These are phyloP conservation scores for Lentinus tigrinus DNA, from an alignment of 768 basidiomycete genomes.

Conservation along the genomic window DNA sequence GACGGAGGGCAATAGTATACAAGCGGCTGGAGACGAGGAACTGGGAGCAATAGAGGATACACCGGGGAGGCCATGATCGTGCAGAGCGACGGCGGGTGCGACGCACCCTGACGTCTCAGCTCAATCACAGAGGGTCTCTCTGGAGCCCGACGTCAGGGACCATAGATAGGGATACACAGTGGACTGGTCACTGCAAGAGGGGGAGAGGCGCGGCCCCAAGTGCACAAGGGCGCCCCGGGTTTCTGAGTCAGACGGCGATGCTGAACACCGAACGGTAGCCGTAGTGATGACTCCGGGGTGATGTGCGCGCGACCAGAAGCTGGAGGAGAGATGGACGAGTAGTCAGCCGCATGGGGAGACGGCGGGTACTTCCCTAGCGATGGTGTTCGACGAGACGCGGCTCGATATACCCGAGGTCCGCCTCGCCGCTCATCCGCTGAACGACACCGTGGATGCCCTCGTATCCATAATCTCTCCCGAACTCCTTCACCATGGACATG, in stretches of 20 bases:
- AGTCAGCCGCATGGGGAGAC: background rate
- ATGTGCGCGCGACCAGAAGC: background rate
- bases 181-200: background rate
- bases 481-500: constrained; percentile 82
- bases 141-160: background rate
- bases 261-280: background rate
- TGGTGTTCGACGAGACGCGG: constrained; percentile 3
- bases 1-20: constrained; percentile 7
- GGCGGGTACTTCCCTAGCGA: constrained; percentile 1
- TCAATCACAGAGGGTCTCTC: background rate
- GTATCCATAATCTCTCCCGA: constrained; percentile 75
- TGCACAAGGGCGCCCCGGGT: background rate
- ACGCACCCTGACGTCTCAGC: background rate
- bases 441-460: constrained; percentile 70
- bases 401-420: constrained; percentile 7
- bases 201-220: background rate
- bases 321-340: background rate
- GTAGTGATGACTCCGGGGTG: background rate
- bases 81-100: background rate
- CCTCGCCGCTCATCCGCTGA: constrained; percentile 42
- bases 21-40: constrained; percentile 2
- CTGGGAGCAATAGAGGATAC: constrained; percentile 4
- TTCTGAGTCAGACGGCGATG: background rate
- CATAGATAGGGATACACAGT: constrained; percentile 10
- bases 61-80: background rate